A percentile compares a stretch with the other conserved stretches of the same genome.
phyloP scores from a whole-genome alignment of 2,329 filamentous ascomycete species.

The Emericellopsis atlantica region DNA sequence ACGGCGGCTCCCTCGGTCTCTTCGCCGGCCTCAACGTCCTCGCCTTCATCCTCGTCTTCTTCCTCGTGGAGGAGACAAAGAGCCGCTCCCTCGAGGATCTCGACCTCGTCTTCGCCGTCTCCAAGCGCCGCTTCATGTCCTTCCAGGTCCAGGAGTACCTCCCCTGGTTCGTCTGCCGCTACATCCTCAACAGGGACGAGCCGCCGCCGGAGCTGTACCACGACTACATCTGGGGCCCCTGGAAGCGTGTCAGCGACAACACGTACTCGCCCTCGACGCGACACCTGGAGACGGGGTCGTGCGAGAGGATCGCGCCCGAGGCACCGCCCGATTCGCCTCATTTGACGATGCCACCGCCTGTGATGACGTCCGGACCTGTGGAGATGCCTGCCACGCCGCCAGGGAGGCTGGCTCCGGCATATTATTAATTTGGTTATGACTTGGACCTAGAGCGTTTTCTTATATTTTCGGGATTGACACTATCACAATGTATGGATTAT shows the following conservation, averaged over 20 bases:
- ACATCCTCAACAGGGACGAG: constrained; percentile 9
- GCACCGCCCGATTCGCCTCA: neutral
- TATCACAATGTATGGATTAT: too few species aligned
- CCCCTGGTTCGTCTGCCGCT: constrained; percentile 19
- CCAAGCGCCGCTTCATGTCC: constrained; percentile 23
- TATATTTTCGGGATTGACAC: too few species aligned
- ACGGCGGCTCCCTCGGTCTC: constrained; percentile 26
- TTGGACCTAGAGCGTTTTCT: too few species aligned
- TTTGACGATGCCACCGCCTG: neutral
- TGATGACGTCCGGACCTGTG: neutral
- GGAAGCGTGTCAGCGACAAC: constrained; percentile 2
- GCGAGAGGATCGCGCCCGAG: neutral
- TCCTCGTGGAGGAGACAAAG: constrained; percentile 26
- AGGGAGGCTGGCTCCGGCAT: neutral
- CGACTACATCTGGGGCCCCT: constrained; percentile 16
- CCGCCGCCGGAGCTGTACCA: constrained; percentile 18
- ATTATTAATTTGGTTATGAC: too few species aligned
- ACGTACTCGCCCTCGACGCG: neutral
- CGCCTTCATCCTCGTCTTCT: constrained; percentile 28
- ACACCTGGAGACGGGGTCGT: neutral
- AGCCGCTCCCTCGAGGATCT: constrained; percentile 22
- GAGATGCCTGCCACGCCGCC: constrained; percentile 1
- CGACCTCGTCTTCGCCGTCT: constrained; percentile 22
- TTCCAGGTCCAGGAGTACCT: constrained; percentile 20
- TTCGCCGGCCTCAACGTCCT: constrained; percentile 33